phyloP scores from a whole-genome alignment of 768 basidiomycete genomes.

The Leccinum variicolor region DNA sequence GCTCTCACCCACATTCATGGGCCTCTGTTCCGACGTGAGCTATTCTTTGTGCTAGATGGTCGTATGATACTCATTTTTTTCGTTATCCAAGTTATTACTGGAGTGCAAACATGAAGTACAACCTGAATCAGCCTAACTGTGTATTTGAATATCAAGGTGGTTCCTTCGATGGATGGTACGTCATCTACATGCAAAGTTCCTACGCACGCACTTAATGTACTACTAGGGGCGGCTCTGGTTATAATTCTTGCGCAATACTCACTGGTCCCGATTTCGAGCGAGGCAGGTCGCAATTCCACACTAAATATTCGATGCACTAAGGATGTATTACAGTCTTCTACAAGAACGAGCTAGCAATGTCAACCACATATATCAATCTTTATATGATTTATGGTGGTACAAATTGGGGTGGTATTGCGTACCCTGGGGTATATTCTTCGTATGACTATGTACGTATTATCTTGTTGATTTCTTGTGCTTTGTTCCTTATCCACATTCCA shows the following conservation, averaged over 20 bases:
- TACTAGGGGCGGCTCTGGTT: slow-evolving; percentile 26
- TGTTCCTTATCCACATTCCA: slow-evolving; percentile 12
- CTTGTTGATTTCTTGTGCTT: neutral
- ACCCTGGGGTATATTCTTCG: slow-evolving; percentile 56
- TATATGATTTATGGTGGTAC: slow-evolving; percentile 66
- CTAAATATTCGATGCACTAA: slow-evolving; percentile 3
- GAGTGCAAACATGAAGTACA: slow-evolving; percentile 35
- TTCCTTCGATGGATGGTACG: slow-evolving; percentile 51
- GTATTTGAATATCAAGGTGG: slow-evolving; percentile 38
- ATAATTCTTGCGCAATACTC: slow-evolving; percentile 17
- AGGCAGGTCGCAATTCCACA: slow-evolving; percentile 6
- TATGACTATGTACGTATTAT: slow-evolving; percentile 50
- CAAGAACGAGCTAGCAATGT: slow-evolving; percentile 22
- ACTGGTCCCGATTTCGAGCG: slow-evolving; percentile 25
- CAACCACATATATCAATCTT: slow-evolving; percentile 33
- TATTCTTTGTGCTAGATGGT: neutral
- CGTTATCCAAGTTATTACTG: slow-evolving; percentile 28
- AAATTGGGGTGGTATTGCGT: slow-evolving; percentile 55
- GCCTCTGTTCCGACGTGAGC: slow-evolving; percentile 38
- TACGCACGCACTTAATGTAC: neutral
- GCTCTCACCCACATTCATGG: slow-evolving; percentile 47
- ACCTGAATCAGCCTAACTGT: slow-evolving; percentile 19
- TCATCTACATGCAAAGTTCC: slow-evolving; percentile 25
- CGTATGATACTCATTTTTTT: neutral
- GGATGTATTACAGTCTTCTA: slow-evolving; percentile 8